A percentile compares a stretch with the other conserved stretches of the same genome.
Evolutionary conservation across 2,329 filamentous ascomycete genomes (phyloP).

Genomic region (Parafenestella ontariensis): DNA sequence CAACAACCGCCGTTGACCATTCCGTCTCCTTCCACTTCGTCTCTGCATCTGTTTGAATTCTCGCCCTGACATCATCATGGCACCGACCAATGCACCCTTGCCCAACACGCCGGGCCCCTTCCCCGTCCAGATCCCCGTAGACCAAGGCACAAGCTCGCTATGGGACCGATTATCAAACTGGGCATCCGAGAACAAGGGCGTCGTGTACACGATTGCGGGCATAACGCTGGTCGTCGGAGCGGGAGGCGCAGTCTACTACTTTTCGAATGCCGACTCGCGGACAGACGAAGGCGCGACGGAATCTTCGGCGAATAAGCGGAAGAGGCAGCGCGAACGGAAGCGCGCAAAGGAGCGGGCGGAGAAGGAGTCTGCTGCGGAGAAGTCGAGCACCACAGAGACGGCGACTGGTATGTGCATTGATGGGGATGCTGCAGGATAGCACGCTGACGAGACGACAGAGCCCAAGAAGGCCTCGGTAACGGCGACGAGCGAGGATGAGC

Average conservation of each 20-base stretch:
- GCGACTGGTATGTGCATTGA: conserved; percentile 40
- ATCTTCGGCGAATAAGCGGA: conserved; percentile 63
- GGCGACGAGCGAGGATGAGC: conserved; percentile 52
- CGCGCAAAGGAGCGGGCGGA: conserved; percentile 77
- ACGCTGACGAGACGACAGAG: conserved; percentile 32
- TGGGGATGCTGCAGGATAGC: neutral
- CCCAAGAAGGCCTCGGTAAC: conserved; percentile 46
- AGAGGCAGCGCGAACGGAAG: conserved; percentile 87
- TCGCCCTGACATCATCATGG: conserved; percentile 31
- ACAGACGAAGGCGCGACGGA: conserved; percentile 49
- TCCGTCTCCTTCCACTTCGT: conserved; percentile 1
- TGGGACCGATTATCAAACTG: conserved; percentile 92
- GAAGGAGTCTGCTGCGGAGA: conserved; percentile 57
- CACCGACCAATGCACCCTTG: conserved; percentile 34
- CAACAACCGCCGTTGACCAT: conserved; percentile 27
- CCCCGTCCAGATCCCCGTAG: conserved; percentile 46
- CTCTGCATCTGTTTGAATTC: conserved; percentile 10
- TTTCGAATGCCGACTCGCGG: conserved; percentile 61
- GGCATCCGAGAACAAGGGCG: conserved; percentile 93
- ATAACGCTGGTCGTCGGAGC: conserved; percentile 90
- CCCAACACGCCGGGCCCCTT: conserved; percentile 44
- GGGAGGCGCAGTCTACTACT: conserved; percentile 92
- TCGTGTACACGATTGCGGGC: conserved; percentile 95
- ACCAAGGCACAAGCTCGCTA: conserved; percentile 68
- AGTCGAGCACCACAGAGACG: conserved; percentile 29